Conservation (phyloP, 2,329 filamentous ascomycete genomes). For the Amesomyces nigricolor region DNA sequence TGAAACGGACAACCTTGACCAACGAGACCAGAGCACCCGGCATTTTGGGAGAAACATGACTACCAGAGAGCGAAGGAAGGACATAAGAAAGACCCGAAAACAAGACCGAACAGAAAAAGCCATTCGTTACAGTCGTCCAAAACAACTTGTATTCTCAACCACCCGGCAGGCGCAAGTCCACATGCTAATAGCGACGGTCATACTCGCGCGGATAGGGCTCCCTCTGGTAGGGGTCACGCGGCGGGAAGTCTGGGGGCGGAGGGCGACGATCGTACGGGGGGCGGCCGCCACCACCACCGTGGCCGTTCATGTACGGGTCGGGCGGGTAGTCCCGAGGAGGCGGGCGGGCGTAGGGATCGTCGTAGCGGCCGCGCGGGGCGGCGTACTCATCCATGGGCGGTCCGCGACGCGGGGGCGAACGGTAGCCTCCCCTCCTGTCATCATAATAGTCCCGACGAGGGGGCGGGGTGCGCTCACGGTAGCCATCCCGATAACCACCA, state of each 20-base stretch:
- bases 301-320: slow-evolving; percentile 55
- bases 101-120: not conserved
- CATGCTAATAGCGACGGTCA: slow-evolving; percentile 28
- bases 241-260: slow-evolving; percentile 44
- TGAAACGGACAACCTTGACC: not conserved
- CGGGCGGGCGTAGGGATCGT: slow-evolving; percentile 63
- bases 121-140: not conserved
- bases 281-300: slow-evolving; percentile 27
- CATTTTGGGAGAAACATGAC: no score
- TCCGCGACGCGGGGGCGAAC: slow-evolving; percentile 70
- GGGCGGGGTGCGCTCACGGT: slow-evolving; percentile 75
- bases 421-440: slow-evolving; percentile 66
- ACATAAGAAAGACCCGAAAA: not conserved
- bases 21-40: not conserved
- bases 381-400: slow-evolving; percentile 68
- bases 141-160: not conserved
- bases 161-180: not conserved
- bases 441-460: slow-evolving; percentile 78
- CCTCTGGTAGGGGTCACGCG: slow-evolving; percentile 32
- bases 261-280: slow-evolving; percentile 50
- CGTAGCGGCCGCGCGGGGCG: slow-evolving; percentile 61
- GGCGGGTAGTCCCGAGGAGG: slow-evolving; percentile 55
- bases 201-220: slow-evolving; percentile 31
- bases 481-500: slow-evolving; percentile 57
- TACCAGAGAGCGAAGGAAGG: not conserved